These are phyloP conservation scores for Thymus mandschuricus DNA, from an alignment of 257 asterid genomes.

Conservation along the genomic window DNA sequence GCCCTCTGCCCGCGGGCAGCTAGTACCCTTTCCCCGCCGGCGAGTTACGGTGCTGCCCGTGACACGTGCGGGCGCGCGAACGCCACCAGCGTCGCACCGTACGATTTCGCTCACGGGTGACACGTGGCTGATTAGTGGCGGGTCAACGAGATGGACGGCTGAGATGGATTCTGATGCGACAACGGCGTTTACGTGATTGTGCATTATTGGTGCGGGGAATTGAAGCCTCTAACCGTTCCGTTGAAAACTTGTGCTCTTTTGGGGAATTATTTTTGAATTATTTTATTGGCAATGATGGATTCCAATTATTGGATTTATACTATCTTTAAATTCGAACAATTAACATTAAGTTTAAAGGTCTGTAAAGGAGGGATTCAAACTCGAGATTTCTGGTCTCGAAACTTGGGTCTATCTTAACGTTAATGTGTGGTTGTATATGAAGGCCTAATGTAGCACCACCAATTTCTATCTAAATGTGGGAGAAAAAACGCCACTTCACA, in stretches of 20 bases:
- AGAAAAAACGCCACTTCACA: neutral
- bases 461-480: neutral
- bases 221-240: neutral
- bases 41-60: neutral
- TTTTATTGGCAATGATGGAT: neutral
- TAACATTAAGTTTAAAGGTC: too few relatives aligned
- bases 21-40: constrained; percentile 25
- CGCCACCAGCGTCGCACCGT: constrained; percentile 44
- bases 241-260: neutral
- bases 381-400: too few relatives aligned
- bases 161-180: constrained; percentile 30
- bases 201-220: constrained; percentile 28
- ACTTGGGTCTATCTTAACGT: too few relatives aligned
- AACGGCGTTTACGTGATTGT: constrained; percentile 7
- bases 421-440: neutral
- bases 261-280: neutral
- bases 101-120: neutral
- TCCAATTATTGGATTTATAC: neutral
- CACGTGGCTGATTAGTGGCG: constrained; percentile 41
- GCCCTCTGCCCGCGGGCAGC: constrained; percentile 65
- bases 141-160: constrained; percentile 46
- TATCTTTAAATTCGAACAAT: too few relatives aligned
- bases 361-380: too few relatives aligned
- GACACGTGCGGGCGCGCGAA: constrained; percentile 52
- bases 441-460: neutral